Evolutionary conservation across 2,329 filamentous ascomycete genomes (phyloP).

Genomic region (Botrytis byssoidea): DNA sequence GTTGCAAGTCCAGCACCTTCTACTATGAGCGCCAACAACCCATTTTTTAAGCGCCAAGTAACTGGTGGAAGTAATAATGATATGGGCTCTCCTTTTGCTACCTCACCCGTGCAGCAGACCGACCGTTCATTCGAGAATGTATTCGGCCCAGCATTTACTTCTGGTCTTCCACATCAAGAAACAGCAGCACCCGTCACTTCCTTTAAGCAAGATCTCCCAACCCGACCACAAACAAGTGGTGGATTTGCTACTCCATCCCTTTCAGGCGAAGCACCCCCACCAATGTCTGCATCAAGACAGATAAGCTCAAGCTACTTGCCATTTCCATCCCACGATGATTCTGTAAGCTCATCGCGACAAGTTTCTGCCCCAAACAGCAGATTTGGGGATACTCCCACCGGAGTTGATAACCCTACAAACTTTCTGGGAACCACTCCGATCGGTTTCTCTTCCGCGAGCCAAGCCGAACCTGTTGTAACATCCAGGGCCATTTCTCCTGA

Average conservation of each 20-base stretch:
- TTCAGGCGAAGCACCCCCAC: slow-evolving; percentile 58
- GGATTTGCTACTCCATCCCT: slow-evolving; percentile 48
- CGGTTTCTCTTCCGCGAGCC: slow-evolving; percentile 35
- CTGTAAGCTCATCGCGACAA: slow-evolving; percentile 73
- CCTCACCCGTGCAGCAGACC: slow-evolving; percentile 44
- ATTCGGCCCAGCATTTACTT: slow-evolving; percentile 68
- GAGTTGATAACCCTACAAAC: slow-evolving; percentile 42
- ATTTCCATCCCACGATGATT: slow-evolving; percentile 64
- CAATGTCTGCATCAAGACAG: slow-evolving; percentile 70
- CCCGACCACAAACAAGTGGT: slow-evolving; percentile 31
- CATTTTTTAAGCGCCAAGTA: slow-evolving; percentile 76
- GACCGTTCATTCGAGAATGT: slow-evolving; percentile 81
- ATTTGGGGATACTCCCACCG: slow-evolving; percentile 50
- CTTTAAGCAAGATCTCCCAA: slow-evolving; percentile 51
- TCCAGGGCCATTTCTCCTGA: slow-evolving; percentile 33
- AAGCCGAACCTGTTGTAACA: slow-evolving; percentile 27
- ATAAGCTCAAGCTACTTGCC: slow-evolving; percentile 75
- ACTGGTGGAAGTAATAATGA: slow-evolving; percentile 50
- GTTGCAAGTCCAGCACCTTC: slow-evolving; percentile 70
- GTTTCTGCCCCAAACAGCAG: slow-evolving; percentile 71
- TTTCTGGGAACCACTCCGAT: slow-evolving; percentile 38
- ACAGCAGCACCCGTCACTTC: slow-evolving; percentile 52
- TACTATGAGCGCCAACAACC: slow-evolving; percentile 78
- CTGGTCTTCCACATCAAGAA: slow-evolving; percentile 43
- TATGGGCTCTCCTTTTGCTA: slow-evolving; percentile 47